Base-by-base conservation (phyloP, 306 rosid genomes). In the Cucurbita maxima region DNA sequence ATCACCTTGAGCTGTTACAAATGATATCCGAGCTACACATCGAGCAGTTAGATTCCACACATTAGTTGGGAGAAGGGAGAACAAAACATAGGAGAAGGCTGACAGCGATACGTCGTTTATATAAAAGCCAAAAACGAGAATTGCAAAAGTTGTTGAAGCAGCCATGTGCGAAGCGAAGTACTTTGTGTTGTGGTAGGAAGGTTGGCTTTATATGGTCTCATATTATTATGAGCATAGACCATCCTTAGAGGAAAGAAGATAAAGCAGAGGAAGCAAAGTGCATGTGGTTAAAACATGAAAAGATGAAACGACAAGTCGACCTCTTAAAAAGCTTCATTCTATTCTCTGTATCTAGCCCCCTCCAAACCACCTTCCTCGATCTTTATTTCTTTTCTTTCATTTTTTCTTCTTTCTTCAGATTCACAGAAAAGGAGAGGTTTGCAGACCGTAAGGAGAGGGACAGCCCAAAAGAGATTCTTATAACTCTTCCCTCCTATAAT, bases 301-400 rank as follows among this genome's bases (percentile, higher is more conserved):
- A 20, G 52, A 64, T 64, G 71, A 43, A 64, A 67, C 72, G 72
- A 67, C 72, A 67, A 67, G 51, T 67, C 72, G 55, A 44, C 72
- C 55, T 67, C 56, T 12, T 10, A 45, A 45, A 45, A 67, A 67
- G 72, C 37, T 67, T 67, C 53, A 5, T 64, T 64, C 72, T 44
- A 22, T 67, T 67, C 72, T 67, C 7, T 67, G 72, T 67, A 67
- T 67, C 72, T 67, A 43, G 11, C 37, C 72, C 16, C 18, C 6
- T 8, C 5, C 6, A 67, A 7, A 59, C 53, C 37, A 1, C n/a
- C 55, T 19, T 67, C 72, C 19, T 45, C 72, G 0, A 5, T 22
- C 72, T 44, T 67, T 67, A 6, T 67, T 45, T 45, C 72, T 67
- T 67, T 67, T 66, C 53, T 64, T 43, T 64, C 48, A 34, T 62